Conservation (phyloP, 805 yeast genomes). For the Komagataella mondaviorum region DNA sequence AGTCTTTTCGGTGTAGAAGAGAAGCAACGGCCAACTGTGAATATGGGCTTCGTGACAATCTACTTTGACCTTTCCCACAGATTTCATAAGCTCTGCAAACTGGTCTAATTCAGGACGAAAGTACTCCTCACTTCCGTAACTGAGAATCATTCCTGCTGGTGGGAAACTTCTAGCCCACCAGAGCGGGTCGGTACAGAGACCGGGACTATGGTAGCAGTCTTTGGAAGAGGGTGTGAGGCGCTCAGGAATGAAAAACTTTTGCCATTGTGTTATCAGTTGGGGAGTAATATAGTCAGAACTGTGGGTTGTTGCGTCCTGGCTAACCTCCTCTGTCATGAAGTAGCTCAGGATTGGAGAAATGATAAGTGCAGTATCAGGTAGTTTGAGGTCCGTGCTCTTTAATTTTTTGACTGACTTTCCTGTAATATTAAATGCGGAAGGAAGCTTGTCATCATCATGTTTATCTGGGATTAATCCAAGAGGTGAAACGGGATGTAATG, state of each 20-base stretch:
- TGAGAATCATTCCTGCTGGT: slow-evolving; percentile 22
- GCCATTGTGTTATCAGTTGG: slow-evolving; percentile 1
- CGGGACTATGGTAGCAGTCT: slow-evolving; percentile 19
- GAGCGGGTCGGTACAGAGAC: slow-evolving; percentile 13
- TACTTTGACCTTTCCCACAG: slow-evolving; percentile 18
- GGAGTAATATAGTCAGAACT: background rate
- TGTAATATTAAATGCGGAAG: background rate
- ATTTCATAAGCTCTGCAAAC: slow-evolving; percentile 13
- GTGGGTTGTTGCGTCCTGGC: background rate
- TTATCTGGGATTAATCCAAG: background rate
- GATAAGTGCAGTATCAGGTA: slow-evolving; percentile 6
- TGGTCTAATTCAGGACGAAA: slow-evolving; percentile 22
- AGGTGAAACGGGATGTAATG: slow-evolving; percentile 1
- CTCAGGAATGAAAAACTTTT: slow-evolving; percentile 9
- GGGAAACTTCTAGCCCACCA: slow-evolving; percentile 31
- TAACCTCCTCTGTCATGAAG: slow-evolving; percentile 4
- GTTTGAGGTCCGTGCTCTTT: slow-evolving; percentile 1
- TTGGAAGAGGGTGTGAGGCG: background rate
- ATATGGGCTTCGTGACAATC: slow-evolving; percentile 19
- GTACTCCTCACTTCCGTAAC: slow-evolving; percentile 30
- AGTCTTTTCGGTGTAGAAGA: slow-evolving; percentile 24
- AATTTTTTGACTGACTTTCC: slow-evolving; percentile 6
- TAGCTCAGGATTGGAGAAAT: slow-evolving; percentile 15
- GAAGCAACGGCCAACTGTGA: slow-evolving; percentile 36
- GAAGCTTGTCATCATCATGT: background rate